Evolutionary conservation across 768 basidiomycete species (phyloP), one percentile per base, ranked within the genome.

Genomic region (Tricholoma terreum): DNA sequence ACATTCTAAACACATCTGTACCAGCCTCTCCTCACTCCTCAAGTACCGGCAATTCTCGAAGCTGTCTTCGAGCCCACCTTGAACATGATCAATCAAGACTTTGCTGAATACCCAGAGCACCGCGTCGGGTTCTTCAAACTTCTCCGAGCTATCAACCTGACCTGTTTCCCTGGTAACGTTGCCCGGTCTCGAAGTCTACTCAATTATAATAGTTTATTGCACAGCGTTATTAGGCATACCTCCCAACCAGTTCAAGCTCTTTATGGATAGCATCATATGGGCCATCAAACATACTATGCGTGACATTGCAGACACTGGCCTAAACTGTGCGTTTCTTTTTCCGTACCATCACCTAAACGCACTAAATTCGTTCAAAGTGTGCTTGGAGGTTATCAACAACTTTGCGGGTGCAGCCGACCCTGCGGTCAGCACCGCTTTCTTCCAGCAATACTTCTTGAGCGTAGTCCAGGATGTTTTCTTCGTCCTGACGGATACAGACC

Each of bases 201-300:
- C 35, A 52, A 43, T 52, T 10, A 27, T 58, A 52, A 58, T 51
- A 42, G 50, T 56, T 33, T 56, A 45, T 53, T 27, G 36, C 60
- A 54, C 60, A 90, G 94, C 94, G 6, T 76, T 98, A 46, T 81
- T 96, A 56, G 84, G 84, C 22, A 82, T 97, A 58, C 92, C 94
- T n/a, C 89, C 94, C 9, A 74, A 81, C 46, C 92, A 97, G 74
- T 98, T 98, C 83, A 98, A 97, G 76, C 77, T 98, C 58, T 90
- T 97, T 72, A 98, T 97, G 86, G 96, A 98, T 72, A 94, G 93
- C 58, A 90, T 98, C 62, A 89, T 96, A 52, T 99, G 97, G 96
- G 96, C 94, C n/a, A 96, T 98, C 78, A 99, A 99, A 73, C 97
- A 99, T 76, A 98, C 93, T 14, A 94, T 97, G 93, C 85, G 96